phyloP scores from a whole-genome alignment of 495 filamentous ascomycete genomes.

The Xylaria telfairii region DNA sequence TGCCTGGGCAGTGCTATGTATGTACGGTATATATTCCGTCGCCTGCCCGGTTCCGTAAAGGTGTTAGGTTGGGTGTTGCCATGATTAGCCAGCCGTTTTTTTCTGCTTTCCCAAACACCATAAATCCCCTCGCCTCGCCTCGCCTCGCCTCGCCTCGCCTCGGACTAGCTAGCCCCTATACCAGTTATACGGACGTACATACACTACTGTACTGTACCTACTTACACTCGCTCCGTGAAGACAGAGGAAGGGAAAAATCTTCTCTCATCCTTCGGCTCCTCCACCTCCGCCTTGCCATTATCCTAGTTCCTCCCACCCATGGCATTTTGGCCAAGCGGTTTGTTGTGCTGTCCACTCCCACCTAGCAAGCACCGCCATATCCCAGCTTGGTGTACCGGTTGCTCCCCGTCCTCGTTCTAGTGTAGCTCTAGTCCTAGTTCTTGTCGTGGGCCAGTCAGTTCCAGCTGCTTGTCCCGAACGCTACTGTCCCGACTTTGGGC shows the following conservation, averaged over 20 bases:
- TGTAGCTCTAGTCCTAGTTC: conserved; percentile 5
- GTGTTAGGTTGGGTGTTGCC: not conserved
- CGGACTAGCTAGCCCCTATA: not conserved
- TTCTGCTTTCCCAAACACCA: not conserved
- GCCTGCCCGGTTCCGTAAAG: not conserved
- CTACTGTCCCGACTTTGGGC: conserved; percentile 13
- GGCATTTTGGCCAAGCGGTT: not conserved
- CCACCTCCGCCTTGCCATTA: conserved; percentile 21
- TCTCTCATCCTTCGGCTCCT: conserved; percentile 21
- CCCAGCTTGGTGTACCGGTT: conserved; percentile 13
- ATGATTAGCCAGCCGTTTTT: not conserved
- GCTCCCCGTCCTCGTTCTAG: conserved; percentile 2
- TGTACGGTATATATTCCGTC: conserved; percentile 13
- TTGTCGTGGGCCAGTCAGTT: conserved; percentile 16
- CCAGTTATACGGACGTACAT: not conserved
- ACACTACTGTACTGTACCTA: too few species aligned
- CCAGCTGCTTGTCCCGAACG: conserved; percentile 13
- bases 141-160: not conserved
- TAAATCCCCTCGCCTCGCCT: not conserved
- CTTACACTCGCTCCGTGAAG: not conserved
- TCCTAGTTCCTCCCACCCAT: conserved; percentile 5
- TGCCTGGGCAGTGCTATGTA: too few species aligned
- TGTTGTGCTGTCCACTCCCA: not conserved
- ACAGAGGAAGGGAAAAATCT: conserved; percentile 15
- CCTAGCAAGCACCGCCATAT: conserved; percentile 8